Conservation (phyloP, 1,284 basidiomycete species). For the Moesziomyces sp. region DNA sequence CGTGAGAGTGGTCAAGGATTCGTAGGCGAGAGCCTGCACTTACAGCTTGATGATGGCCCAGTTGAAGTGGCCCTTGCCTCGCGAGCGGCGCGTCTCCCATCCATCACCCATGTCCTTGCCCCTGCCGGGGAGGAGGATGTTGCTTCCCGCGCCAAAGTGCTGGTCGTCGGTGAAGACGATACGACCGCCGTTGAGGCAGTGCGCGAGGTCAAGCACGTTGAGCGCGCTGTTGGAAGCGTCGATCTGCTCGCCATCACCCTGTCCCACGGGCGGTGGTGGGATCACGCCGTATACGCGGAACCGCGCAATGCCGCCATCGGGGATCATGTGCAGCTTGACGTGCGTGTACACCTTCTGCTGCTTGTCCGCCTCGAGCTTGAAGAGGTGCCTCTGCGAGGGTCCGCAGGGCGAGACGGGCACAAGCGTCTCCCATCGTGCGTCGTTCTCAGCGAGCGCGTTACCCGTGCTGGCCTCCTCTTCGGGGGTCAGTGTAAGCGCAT, state of each 20-base stretch:
- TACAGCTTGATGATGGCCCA: constrained; percentile 91
- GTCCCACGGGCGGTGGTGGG: constrained; percentile 55
- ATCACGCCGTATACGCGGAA: constrained; percentile 68
- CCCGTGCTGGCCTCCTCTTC: constrained; percentile 37
- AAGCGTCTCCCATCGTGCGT: constrained; percentile 59
- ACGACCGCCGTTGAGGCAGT: constrained; percentile 87
- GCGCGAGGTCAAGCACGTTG: constrained; percentile 80
- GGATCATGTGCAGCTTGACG: constrained; percentile 93
- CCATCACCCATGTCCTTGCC: constrained; percentile 94
- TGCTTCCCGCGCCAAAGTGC: constrained; percentile 91
- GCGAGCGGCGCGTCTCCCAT: constrained; percentile 95
- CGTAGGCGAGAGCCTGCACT: constrained; percentile 9
- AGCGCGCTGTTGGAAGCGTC: constrained; percentile 64
- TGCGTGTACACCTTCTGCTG: constrained; percentile 74
- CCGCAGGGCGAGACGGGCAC: constrained; percentile 70
- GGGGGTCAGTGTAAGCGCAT: constrained; percentile 40
- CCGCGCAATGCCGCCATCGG: constrained; percentile 81
- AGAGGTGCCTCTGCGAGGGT: constrained; percentile 86
- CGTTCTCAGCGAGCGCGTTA: constrained; percentile 54
- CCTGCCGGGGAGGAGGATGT: constrained; percentile 89
- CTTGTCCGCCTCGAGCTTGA: constrained; percentile 72
- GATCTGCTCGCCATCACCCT: constrained; percentile 65
- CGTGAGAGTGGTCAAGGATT: too few species aligned
- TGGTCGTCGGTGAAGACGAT: constrained; percentile 82
- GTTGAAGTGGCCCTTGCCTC: constrained; percentile 82